Evolutionary conservation across 202 grass and related monocot species (phyloP).

Genomic region (Panicum virgatum): DNA sequence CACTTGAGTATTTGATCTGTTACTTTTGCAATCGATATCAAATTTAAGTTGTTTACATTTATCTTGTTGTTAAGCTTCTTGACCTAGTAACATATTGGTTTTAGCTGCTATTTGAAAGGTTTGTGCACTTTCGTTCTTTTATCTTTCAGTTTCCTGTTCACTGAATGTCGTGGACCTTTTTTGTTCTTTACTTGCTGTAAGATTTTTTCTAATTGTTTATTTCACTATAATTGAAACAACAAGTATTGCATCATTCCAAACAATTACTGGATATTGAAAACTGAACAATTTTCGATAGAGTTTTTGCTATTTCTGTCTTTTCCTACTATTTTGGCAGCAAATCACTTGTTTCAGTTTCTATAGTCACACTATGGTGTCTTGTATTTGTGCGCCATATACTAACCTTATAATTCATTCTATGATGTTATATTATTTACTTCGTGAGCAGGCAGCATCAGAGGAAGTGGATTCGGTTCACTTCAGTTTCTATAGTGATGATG

Average conservation of each 20-base stretch:
- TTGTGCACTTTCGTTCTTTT: background rate
- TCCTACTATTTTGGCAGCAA: background rate
- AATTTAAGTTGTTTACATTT: background rate
- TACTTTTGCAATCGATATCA: background rate
- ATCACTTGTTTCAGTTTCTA: background rate
- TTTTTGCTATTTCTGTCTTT: background rate
- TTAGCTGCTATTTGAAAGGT: background rate
- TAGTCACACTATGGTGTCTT: background rate
- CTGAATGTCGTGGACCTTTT: background rate
- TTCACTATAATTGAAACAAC: background rate
- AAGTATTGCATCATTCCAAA: background rate
- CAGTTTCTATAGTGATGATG: slow-evolving; percentile 67
- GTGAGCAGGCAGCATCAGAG: slow-evolving; percentile 63
- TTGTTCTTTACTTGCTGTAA: background rate
- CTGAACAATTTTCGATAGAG: background rate
- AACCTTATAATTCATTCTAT: background rate
- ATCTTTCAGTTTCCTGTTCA: background rate
- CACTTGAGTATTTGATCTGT: background rate
- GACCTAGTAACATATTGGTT: background rate
- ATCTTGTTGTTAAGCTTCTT: background rate
- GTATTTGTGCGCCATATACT: background rate
- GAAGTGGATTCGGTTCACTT: slow-evolving; percentile 73
- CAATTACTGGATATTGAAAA: background rate
- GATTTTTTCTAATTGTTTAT: background rate
- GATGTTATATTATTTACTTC: slow-evolving; percentile 29